These are phyloP conservation scores for Zygoascus bituminiphila DNA, from an alignment of 805 yeast genomes.

Conservation along the genomic window DNA sequence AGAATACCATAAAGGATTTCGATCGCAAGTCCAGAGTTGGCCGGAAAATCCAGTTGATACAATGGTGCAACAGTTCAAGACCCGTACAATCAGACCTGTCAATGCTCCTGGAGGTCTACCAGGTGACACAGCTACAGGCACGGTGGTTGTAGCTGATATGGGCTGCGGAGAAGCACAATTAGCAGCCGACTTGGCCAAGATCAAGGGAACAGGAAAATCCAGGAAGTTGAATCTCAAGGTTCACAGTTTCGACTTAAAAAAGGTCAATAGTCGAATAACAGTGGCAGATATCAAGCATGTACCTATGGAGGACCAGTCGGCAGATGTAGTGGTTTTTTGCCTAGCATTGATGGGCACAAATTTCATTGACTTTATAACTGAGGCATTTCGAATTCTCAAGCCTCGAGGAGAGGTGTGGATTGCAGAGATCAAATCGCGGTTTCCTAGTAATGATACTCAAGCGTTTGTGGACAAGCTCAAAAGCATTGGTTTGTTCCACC, in stretches of 20 bases:
- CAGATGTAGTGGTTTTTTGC: constrained; percentile 86
- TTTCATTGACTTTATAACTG: constrained; percentile 82
- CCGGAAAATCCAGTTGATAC: constrained; percentile 98
- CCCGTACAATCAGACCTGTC: constrained; percentile 45
- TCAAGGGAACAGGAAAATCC: constrained; percentile 27
- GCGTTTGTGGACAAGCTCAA: constrained; percentile 77
- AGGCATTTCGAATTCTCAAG: constrained; percentile 77
- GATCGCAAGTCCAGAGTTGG: constrained; percentile 94
- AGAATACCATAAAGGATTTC: constrained; percentile 92
- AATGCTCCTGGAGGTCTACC: constrained; percentile 97
- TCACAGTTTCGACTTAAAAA: constrained; percentile 86
- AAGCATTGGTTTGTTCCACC: constrained; percentile 76
- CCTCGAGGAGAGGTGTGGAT: constrained; percentile 96
- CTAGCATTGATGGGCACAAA: constrained; percentile 96
- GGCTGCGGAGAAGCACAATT: constrained; percentile 98
- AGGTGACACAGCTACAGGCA: constrained; percentile 34
- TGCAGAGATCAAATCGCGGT: constrained; percentile 92
- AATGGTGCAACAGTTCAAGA: constrained; percentile 62
- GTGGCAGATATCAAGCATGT: constrained; percentile 95
- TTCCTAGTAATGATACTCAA: constrained; percentile 46
- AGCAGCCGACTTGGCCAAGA: constrained; percentile 46
- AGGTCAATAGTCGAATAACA: constrained; percentile 80
- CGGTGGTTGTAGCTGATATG: constrained; percentile 90
- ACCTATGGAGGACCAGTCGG: constrained; percentile 71
- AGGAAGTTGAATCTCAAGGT: constrained; percentile 43